Percentiles rank a stretch among this genome's conserved stretches.
phyloP scores from a whole-genome alignment of 2,329 filamentous ascomycete species.

The Aspergillus uvarum region DNA sequence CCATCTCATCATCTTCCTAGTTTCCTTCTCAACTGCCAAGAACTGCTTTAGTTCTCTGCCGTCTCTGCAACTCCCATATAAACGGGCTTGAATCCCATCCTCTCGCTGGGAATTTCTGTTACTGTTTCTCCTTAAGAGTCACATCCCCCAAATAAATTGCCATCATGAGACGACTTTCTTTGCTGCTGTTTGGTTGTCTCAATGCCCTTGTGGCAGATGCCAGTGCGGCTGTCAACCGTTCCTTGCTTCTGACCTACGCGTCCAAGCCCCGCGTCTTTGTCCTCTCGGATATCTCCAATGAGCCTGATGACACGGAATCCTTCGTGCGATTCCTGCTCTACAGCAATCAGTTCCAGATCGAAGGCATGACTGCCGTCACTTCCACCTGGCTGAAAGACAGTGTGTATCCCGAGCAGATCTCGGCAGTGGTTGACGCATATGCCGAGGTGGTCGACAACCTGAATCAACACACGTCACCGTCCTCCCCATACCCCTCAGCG shows the following conservation, averaged over 20 bases:
- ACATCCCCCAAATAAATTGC: not conserved
- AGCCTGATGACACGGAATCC: conserved; percentile 48
- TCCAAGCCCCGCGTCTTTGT: conserved; percentile 34
- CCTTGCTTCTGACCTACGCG: not conserved
- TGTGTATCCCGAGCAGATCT: conserved; percentile 46
- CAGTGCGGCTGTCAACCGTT: not conserved
- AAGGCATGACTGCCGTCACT: conserved; percentile 49
- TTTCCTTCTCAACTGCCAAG: no score
- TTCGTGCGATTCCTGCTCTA: conserved; percentile 37
- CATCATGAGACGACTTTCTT: not conserved
- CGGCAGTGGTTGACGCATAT: conserved; percentile 48
- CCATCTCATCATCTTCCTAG: no score
- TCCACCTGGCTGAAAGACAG: conserved; percentile 49
- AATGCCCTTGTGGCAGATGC: not conserved
- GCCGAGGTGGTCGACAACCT: conserved; percentile 49
- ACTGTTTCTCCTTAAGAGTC: not conserved
- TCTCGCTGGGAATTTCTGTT: not conserved
- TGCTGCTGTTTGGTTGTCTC: not conserved
- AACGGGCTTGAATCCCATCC: not conserved
- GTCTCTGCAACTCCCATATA: not conserved
- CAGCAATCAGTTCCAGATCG: conserved; percentile 49
- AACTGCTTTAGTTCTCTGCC: no score
- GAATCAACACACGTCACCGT: conserved; percentile 49
- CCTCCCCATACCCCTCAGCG: conserved; percentile 44
- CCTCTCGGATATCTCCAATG: conserved; percentile 48